phyloP scores from a whole-genome alignment of 495 filamentous ascomycete species.

The Podospora anserina region DNA sequence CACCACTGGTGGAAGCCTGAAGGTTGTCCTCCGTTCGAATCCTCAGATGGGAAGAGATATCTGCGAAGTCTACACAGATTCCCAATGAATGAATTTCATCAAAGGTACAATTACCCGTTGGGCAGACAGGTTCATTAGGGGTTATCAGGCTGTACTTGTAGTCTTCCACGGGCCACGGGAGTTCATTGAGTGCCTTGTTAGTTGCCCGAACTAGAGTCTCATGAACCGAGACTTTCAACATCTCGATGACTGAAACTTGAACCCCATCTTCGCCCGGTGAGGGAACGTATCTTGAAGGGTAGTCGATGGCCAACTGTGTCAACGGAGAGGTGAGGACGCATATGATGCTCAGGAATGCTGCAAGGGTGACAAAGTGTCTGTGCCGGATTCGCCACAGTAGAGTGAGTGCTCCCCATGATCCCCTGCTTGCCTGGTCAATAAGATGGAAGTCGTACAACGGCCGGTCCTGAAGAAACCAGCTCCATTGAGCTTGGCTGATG shows the following conservation, averaged over 20 bases:
- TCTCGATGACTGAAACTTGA: background rate
- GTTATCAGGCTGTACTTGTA: background rate
- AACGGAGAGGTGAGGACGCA: slow-evolving; percentile 9
- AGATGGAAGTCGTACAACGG: slow-evolving; percentile 41
- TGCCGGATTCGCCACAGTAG: background rate
- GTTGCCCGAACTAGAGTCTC: background rate
- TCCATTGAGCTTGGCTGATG: slow-evolving; percentile 45
- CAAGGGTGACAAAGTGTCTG: slow-evolving; percentile 14
- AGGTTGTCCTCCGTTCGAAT: background rate
- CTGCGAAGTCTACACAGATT: background rate
- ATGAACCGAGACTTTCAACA: background rate
- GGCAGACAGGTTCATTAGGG: background rate
- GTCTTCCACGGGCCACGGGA: background rate
- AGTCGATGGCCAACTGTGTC: slow-evolving; percentile 15
- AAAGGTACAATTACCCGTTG: background rate
- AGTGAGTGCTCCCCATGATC: slow-evolving; percentile 14
- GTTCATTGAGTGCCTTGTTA: background rate
- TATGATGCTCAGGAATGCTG: slow-evolving; percentile 7
- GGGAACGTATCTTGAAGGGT: slow-evolving; percentile 1
- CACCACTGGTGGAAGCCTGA: background rate
- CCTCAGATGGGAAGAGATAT: background rate
- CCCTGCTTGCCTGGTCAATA: slow-evolving; percentile 41
- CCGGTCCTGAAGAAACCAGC: slow-evolving; percentile 38
- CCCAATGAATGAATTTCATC: background rate
- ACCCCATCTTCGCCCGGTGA: background rate